Percentiles rank a stretch among this genome's conserved stretches.
phyloP scores from a whole-genome alignment of 2,329 filamentous ascomycete genomes.

The Hypoxylon sp. region DNA sequence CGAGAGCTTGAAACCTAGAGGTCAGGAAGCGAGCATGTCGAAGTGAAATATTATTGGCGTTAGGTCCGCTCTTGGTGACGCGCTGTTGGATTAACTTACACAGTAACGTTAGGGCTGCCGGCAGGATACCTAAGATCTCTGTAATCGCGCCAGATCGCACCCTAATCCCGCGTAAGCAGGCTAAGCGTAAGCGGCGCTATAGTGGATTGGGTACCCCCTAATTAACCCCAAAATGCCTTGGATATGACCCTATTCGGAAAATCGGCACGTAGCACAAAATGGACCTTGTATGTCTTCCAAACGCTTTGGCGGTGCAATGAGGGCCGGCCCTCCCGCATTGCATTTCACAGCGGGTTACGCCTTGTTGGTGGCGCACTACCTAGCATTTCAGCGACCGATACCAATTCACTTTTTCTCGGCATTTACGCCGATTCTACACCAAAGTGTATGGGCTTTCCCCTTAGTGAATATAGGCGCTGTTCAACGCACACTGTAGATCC shows the following conservation, averaged over 20 bases:
- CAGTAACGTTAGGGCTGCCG: not conserved
- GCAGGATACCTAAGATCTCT: constrained; percentile 1
- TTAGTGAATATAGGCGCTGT: too few relatives aligned
- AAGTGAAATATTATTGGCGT: not conserved
- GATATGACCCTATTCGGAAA: constrained; percentile 21
- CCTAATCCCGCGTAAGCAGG: not conserved
- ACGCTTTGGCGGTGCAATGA: too few relatives aligned
- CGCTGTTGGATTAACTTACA: not conserved
- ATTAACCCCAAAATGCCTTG: not conserved
- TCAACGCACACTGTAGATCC: not conserved
- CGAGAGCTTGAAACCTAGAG: not conserved
- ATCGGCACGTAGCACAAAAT: constrained; percentile 14
- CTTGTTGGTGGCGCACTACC: too few relatives aligned
- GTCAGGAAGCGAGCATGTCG: too few relatives aligned
- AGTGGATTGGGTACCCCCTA: not conserved
- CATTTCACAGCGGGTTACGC: too few relatives aligned
- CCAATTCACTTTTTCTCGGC: too few relatives aligned
- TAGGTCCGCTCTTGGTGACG: not conserved
- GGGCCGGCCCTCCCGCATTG: too few relatives aligned
- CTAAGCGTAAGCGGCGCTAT: not conserved
- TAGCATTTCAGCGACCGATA: too few relatives aligned
- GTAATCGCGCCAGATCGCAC: not conserved
- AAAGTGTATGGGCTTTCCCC: too few relatives aligned
- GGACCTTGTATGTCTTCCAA: too few relatives aligned
- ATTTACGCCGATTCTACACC: too few relatives aligned